Base-by-base conservation (phyloP, 1,284 basidiomycete genomes). In the Pseudozyma pruni region DNA sequence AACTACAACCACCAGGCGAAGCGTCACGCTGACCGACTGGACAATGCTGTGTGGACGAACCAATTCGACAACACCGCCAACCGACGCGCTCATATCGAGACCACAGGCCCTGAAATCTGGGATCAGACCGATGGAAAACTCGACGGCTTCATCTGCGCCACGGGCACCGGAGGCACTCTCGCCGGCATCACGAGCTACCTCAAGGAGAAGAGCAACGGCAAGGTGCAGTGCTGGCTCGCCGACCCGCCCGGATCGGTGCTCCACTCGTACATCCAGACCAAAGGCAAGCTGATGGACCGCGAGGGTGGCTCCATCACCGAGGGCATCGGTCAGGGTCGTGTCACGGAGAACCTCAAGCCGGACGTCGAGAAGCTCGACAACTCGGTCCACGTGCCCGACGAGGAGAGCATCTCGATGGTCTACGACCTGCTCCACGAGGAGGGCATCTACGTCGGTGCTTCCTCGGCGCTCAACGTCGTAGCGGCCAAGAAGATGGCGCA, bases 1-100 rank as follows among this genome's bases (percentile, higher is more conserved):
- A 99, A 99, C 85, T 99, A 98, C 87, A 99, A 98, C 84, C 96
- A 98, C 85, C 95, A 95, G 85, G 96, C 96, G 29, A 89, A 90
- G 49, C 90, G 93, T 64, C 92, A 90, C 74, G 95, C 95, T 41
- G 87, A 89, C 51, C 84, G 85, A n/a, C 85, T 90, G 31, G 87
- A 89, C n/a, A 97, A 97, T 80, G 91, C 94, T 19, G 89, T 98
- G 59, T 99, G 96, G 95, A 98, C 94, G n/a, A 90, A 98, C 85
- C 95, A 98, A 84, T 98, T 98, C 81, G 94, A 98, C 85, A 97
- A 97, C 84, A 91, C 92, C 14, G 83, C 83, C 52, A 98, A 98
- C 83, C 89, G 95, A 14, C 83, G 89, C 34, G 90, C 90, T 16
- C 95, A 98, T 83, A 95, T 96, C 83, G 83, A 87, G 50, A 89